Evolutionary conservation across 139 green algal genomes (phyloP), one percentile per base, ranked within the genome.

Genomic region (Monoraphidium neglectum): DNA sequence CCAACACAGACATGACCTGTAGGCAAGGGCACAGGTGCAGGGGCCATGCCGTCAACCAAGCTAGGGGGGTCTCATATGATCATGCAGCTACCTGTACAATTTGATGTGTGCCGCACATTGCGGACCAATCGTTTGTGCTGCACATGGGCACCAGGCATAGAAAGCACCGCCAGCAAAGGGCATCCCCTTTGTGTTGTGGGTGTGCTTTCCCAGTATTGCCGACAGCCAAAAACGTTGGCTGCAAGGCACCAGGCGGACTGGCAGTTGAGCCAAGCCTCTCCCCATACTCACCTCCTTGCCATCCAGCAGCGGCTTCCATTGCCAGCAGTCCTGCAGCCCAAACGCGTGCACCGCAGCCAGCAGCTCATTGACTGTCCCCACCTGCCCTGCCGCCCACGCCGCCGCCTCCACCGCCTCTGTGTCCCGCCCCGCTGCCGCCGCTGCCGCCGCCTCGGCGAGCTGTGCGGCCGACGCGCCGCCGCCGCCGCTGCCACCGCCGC

Each of bases 1-100:
- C 82, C 36, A 94, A 64, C 40, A 79, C 57, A 0, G 43, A 21
- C 77, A 90, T 92, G 26, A 92, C 72, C 88, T 93, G 85, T n/a
- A n/a, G n/a, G n/a, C n/a, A n/a, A n/a, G n/a, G n/a, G n/a, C n/a
- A n/a, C n/a, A n/a, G n/a, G n/a, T n/a, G n/a, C n/a, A n/a, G n/a
- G n/a, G n/a, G n/a, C n/a, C n/a, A n/a, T n/a, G n/a, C n/a, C n/a
- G n/a, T n/a, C n/a, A n/a, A n/a, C n/a, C n/a, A n/a, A n/a, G n/a
- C n/a, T n/a, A n/a, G n/a, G n/a, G n/a, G n/a, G n/a, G n/a, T n/a
- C n/a, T n/a, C n/a, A n/a, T n/a, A n/a, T n/a, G n/a, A n/a, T n/a
- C n/a, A n/a, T n/a, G n/a, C n/a, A n/a, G n/a, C n/a, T n/a, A n/a
- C n/a, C n/a, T n/a, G n/a, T n/a, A n/a, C n/a, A n/a, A n/a, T n/a